Evolutionary conservation across 805 yeast species (phyloP).

Genomic region (Barnettozyma pratensis): DNA sequence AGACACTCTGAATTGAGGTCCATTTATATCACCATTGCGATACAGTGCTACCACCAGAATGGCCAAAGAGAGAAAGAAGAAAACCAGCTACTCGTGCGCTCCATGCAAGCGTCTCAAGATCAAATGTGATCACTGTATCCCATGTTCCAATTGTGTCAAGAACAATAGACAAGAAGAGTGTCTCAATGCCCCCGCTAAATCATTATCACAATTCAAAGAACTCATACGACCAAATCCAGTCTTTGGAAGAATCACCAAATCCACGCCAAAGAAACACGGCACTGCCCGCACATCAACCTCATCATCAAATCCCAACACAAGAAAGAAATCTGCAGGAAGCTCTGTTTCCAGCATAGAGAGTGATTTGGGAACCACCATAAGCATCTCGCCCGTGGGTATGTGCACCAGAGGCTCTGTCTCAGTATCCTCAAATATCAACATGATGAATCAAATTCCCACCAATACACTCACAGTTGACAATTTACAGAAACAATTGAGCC

Average conservation of each 20-base stretch:
- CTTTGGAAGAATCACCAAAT: slow-evolving; percentile 16
- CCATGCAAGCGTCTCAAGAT: slow-evolving; percentile 17
- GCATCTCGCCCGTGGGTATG: neutral
- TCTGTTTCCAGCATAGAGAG: neutral
- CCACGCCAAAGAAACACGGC: neutral
- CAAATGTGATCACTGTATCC: slow-evolving; percentile 17
- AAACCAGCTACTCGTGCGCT: slow-evolving; percentile 16
- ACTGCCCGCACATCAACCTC: neutral
- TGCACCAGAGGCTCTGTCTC: no score
- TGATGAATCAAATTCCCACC: neutral
- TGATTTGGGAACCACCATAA: neutral
- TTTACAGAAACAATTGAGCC: neutral
- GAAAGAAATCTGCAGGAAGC: neutral
- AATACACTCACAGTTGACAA: neutral
- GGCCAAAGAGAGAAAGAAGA: slow-evolving; percentile 11
- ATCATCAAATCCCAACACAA: neutral
- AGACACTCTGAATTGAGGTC: neutral
- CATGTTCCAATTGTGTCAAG: slow-evolving; percentile 17
- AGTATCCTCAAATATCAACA: neutral
- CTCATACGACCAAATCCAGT: slow-evolving; percentile 16
- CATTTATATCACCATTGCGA: neutral
- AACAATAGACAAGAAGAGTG: slow-evolving; percentile 14
- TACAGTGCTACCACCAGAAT: neutral
- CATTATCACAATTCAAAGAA: slow-evolving; percentile 15
- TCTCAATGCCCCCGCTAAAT: slow-evolving; percentile 12